Base-by-base conservation (phyloP, 2,329 filamentous ascomycete genomes). In the Periconia sp. region DNA sequence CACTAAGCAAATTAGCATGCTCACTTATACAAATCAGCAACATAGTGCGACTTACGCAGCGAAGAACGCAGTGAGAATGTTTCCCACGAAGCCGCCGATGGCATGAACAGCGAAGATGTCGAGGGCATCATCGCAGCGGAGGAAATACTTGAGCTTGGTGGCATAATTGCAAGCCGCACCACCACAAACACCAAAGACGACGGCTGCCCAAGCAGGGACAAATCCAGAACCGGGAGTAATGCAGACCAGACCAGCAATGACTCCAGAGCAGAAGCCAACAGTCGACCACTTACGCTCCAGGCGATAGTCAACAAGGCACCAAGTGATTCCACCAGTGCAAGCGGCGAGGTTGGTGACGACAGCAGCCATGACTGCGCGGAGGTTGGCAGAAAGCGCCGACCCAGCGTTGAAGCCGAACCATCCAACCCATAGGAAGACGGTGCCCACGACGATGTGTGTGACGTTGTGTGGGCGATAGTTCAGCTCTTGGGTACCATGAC, bases 371-470 rank as follows among this genome's bases (percentile, higher is more conserved):
- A 95, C 81, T 31, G 89, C 89, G 35, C 91, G 86, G 63, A 95
- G 71, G 69, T 94, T 95, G 37, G 89, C 89, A 35, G 85, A 79
- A 41, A 94, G 77, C 11, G 89, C 90, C 12, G 87, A 91, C 52
- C 90, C 90, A 36, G 88, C 89, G 61, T 95, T 96, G 83, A 96
- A 96, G 34, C 91, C 91, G 63, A 95, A 95, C 91, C 90, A 96
- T 40, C 91, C 91, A 12, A 95, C 88, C 90, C 91, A 96, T 12
- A 96, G 84, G 73, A 96, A 95, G 33, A 95, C 89, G 3, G 91
- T 95, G 21, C 91, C 91, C 42, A 95, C 87, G 38, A 95, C 89
- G 56, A 96, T 91, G 68, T 95, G 89, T 4, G 90, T 94, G 33
- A 95, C 89, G 61, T 95, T 95, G 76, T 96, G 91, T 8, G 91